Percentiles rank a stretch among this genome's conserved stretches.
Evolutionary conservation across 2,329 filamentous ascomycete genomes (phyloP).

Genomic region (Aspergillus uvarum): DNA sequence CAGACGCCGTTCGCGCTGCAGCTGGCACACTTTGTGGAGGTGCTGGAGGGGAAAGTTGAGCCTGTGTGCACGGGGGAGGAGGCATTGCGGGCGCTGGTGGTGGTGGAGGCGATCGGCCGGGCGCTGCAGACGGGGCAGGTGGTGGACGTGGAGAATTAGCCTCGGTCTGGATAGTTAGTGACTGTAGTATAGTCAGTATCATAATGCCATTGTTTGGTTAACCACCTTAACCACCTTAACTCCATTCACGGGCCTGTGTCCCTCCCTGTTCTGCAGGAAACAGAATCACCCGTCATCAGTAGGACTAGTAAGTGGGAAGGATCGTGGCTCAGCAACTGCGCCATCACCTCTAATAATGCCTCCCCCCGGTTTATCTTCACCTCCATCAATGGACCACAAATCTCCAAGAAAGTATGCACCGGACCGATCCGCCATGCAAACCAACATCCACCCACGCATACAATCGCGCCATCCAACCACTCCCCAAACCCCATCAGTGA

Average conservation of each 20-base stretch:
- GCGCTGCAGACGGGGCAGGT: not conserved
- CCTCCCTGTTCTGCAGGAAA: too few species aligned
- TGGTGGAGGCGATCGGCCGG: not conserved
- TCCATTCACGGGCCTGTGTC: too few species aligned
- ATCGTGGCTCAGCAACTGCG: not conserved
- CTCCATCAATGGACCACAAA: too few species aligned
- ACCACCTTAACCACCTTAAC: not conserved
- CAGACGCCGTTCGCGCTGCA: slow-evolving; percentile 55
- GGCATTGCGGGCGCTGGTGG: not conserved
- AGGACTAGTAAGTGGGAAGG: not conserved
- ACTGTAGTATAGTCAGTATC: too few species aligned
- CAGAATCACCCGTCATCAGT: too few species aligned
- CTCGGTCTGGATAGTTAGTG: too few species aligned
- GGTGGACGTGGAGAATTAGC: not conserved
- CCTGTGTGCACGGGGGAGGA: not conserved
- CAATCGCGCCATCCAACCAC: not conserved
- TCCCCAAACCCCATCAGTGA: not conserved
- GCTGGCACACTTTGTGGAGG: slow-evolving; percentile 52
- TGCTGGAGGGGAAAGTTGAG: slow-evolving; percentile 39
- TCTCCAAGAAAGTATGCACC: not conserved
- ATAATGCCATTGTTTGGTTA: not conserved
- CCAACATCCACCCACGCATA: not conserved
- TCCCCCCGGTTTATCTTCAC: too few species aligned
- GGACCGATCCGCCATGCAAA: not conserved
- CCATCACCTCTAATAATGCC: not conserved